Evolutionary conservation across 805 yeast genomes (phyloP).

Genomic region (Naumovozyma baii): DNA sequence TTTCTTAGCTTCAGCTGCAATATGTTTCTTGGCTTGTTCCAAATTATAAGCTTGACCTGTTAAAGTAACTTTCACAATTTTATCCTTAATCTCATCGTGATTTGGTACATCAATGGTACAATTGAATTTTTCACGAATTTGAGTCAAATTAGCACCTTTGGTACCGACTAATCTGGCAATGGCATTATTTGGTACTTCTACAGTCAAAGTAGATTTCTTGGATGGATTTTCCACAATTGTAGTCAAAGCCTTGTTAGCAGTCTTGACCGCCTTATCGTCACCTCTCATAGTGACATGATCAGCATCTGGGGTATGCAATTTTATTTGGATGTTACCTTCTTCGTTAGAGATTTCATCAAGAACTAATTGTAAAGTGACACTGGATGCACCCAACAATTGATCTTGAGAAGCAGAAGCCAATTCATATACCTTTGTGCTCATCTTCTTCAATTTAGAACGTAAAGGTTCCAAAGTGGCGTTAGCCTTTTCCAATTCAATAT

Average conservation of each 20-base stretch:
- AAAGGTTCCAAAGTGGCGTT: constrained; percentile 46
- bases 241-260: constrained; percentile 30
- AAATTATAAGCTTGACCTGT: constrained; percentile 75
- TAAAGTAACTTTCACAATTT: constrained; percentile 43
- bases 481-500: constrained; percentile 44
- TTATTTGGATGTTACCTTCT: constrained; percentile 36
- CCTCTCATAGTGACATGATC: constrained; percentile 64
- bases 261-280: constrained; percentile 46
- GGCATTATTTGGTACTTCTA: constrained; percentile 55
- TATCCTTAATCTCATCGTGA: constrained; percentile 30
- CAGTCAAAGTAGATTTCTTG: constrained; percentile 30
- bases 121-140: constrained; percentile 61
- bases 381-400: constrained; percentile 18
- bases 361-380: constrained; percentile 18
- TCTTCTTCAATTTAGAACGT: constrained; percentile 47
- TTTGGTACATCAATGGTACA: constrained; percentile 63
- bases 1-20: constrained; percentile 51
- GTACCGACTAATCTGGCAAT: constrained; percentile 83
- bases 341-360: constrained; percentile 30
- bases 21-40: constrained; percentile 54
- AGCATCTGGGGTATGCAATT: constrained; percentile 39
- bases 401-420: constrained; percentile 50
- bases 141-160: constrained; percentile 66
- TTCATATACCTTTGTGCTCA: constrained; percentile 41
- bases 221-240: constrained; percentile 24